Evolutionary conservation across 371 early-diverging fungal genomes (phyloP).

Genomic region (Parasitella parasitica): DNA sequence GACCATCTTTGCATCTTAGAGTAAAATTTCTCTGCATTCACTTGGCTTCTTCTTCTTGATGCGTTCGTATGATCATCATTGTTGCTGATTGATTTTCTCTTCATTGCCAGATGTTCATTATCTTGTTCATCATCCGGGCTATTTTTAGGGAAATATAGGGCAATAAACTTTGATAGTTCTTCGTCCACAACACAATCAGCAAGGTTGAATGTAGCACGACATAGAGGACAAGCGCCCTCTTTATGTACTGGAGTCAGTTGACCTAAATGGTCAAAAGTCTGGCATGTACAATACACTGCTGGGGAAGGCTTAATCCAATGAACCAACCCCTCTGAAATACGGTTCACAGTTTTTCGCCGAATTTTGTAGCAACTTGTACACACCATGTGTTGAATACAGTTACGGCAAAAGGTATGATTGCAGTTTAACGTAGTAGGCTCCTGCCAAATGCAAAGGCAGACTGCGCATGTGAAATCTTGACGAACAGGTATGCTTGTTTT

Average conservation of each 20-base stretch:
- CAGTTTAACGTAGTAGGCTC: slow-evolving; percentile 15
- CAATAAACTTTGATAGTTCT: slow-evolving; percentile 1
- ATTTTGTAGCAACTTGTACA: slow-evolving; percentile 6
- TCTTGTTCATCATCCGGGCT: background rate
- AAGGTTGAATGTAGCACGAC: slow-evolving; percentile 4
- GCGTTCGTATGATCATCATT: background rate
- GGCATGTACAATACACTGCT: slow-evolving; percentile 13
- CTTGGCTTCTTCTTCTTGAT: slow-evolving; percentile 5
- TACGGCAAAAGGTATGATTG: slow-evolving; percentile 18
- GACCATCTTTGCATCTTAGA: slow-evolving; percentile 8
- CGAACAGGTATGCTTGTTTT: background rate
- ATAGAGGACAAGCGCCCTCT: slow-evolving; percentile 5
- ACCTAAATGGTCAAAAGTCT: background rate
- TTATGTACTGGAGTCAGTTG: background rate
- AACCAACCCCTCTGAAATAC: slow-evolving; percentile 1
- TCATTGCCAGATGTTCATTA: background rate
- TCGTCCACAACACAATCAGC: slow-evolving; percentile 3
- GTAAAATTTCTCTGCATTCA: background rate
- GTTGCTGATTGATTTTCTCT: background rate
- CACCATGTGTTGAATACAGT: slow-evolving; percentile 15
- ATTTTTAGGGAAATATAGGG: slow-evolving; percentile 6
- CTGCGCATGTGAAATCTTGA: slow-evolving; percentile 8
- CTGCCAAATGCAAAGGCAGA: slow-evolving; percentile 15
- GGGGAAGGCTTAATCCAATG: background rate
- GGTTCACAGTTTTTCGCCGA: background rate